Conservation (phyloP, 768 basidiomycete species). For the Calocera viscosa region DNA sequence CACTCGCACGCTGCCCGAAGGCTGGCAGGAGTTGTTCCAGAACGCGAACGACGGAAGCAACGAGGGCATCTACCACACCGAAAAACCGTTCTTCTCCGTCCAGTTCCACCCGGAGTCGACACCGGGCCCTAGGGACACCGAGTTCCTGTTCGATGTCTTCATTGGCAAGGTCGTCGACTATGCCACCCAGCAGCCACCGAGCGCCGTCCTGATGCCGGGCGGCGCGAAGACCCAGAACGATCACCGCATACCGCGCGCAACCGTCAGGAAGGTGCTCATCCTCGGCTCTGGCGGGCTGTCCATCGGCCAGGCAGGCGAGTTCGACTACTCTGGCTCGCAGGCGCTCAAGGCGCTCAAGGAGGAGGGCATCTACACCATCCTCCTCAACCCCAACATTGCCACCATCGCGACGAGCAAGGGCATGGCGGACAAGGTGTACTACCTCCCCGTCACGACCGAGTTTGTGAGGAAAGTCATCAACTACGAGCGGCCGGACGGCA, state of each 20-base stretch:
- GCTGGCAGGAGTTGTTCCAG: constrained; percentile 88
- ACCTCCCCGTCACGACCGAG: constrained; percentile 94
- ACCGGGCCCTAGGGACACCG: constrained; percentile 93
- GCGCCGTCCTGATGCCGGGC: constrained; percentile 34
- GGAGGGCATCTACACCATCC: constrained; percentile 97
- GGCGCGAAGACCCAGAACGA: constrained; percentile 51
- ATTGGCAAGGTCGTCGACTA: constrained; percentile 74
- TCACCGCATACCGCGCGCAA: constrained; percentile 36
- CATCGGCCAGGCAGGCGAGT: constrained; percentile 98
- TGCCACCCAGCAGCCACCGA: constrained; percentile 28
- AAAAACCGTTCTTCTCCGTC: constrained; percentile 94
- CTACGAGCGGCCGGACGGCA: constrained; percentile 97
- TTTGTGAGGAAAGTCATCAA: constrained; percentile 97
- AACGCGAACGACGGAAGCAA: constrained; percentile 98
- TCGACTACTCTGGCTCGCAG: constrained; percentile 98
- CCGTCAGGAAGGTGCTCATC: constrained; percentile 88
- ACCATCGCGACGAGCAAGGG: constrained; percentile 97
- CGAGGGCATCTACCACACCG: constrained; percentile 89
- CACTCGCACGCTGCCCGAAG: constrained; percentile 54
- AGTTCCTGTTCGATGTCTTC: constrained; percentile 98
- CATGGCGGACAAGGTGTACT: constrained; percentile 98
- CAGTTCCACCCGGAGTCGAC: constrained; percentile 99
- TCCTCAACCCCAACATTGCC: constrained; percentile 98
- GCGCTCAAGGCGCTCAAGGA: constrained; percentile 98
- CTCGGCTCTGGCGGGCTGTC: constrained; percentile 95